Evolutionary conservation across 2,329 filamentous ascomycete genomes (phyloP).

Genomic region (Arthrobotrys pseudoclavata): DNA sequence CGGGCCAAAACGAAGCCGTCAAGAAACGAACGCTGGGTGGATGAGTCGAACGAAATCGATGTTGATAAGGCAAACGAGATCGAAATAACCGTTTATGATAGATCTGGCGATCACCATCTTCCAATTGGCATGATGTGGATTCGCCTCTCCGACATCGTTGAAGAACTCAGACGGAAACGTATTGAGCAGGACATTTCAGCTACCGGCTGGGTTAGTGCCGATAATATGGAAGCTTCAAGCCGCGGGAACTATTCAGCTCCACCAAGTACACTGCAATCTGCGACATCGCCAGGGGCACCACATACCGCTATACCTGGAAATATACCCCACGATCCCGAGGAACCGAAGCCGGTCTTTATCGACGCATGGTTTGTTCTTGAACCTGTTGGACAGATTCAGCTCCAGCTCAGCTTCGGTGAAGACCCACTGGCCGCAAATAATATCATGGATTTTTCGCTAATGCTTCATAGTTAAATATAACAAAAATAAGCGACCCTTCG

Average conservation of each 20-base stretch:
- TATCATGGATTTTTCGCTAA: conserved; percentile 60
- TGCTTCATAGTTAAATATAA: conserved; percentile 78
- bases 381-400: conserved; percentile 90
- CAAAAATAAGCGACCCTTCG: conserved; percentile 83
- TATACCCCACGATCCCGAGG: conserved; percentile 27
- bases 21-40: conserved; percentile 89
- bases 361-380: conserved; percentile 98
- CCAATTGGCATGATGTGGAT: conserved; percentile 98
- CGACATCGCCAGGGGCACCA: conserved; percentile 66
- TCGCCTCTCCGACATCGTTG: conserved; percentile 94
- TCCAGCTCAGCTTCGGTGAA: conserved; percentile 85
- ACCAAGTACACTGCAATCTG: conserved; percentile 68
- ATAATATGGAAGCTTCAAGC: conserved; percentile 78
- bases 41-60: conserved; percentile 89
- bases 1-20: conserved; percentile 89
- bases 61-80: conserved; percentile 99
- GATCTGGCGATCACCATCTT: conserved; percentile 87
- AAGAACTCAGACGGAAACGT: conserved; percentile 96
- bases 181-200: conserved; percentile 96
- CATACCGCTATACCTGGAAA: conserved; percentile 67
- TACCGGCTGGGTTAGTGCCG: conserved; percentile 96
- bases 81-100: conserved; percentile 97
- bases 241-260: conserved; percentile 23
- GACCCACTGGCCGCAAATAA: not conserved
- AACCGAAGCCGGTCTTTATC: conserved; percentile 66